Conservation (phyloP, 129 eudicot species). For the Mikania micrantha region DNA sequence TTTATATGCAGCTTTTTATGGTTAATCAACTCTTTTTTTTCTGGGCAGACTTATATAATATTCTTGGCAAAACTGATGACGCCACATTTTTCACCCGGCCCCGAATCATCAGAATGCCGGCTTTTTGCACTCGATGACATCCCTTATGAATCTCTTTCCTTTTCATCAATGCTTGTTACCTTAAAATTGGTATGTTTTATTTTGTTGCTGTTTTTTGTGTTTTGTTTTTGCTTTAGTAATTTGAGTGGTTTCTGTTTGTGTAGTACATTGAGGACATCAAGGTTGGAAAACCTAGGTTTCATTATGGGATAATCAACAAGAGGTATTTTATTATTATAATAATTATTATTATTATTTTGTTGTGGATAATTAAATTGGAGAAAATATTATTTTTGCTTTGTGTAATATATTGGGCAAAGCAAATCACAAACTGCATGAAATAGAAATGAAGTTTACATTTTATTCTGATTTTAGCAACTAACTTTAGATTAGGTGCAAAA, state of each 20-base stretch:
- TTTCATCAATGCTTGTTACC: conserved; percentile 96
- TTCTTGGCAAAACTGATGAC: conserved; percentile 80
- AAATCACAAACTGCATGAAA: neutral
- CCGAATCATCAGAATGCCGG: conserved; percentile 84
- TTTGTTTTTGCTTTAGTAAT: neutral
- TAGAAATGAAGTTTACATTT: neutral
- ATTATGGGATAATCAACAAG: conserved; percentile 87
- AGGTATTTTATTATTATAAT: conserved; percentile 64
- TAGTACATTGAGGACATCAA: conserved; percentile 81
- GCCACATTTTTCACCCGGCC: conserved; percentile 88
- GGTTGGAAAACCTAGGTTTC: conserved; percentile 71
- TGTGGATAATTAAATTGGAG: neutral
- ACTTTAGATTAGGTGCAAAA: neutral
- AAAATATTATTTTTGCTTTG: neutral
- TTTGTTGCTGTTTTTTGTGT: neutral
- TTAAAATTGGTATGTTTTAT: conserved; percentile 57
- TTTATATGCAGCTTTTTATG: neutral
- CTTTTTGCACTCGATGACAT: conserved; percentile 82
- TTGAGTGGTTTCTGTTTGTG: conserved; percentile 8
- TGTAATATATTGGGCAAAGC: neutral
- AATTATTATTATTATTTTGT: neutral
- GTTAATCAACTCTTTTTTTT: neutral
- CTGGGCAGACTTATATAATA: conserved; percentile 75
- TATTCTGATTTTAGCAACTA: neutral
- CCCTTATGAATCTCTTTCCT: conserved; percentile 88